A percentile compares a stretch with the other conserved stretches of the same genome.
These are phyloP conservation scores for Trametopsis cervina DNA, from an alignment of 768 basidiomycete genomes.

Conservation along the genomic window DNA sequence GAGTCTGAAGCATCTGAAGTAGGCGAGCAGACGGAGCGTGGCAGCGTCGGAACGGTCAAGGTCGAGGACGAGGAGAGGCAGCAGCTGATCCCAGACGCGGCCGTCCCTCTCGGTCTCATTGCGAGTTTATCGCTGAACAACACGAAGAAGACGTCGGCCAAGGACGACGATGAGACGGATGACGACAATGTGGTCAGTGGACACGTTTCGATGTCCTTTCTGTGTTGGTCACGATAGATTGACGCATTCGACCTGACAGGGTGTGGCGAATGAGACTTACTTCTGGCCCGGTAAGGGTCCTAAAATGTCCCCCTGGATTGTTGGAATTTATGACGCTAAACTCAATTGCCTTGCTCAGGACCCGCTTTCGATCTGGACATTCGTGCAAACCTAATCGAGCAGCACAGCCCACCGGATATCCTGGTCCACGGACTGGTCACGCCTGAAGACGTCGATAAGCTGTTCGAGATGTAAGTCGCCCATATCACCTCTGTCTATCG, in stretches of 20 bases:
- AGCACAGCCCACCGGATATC: slow-evolving; percentile 76
- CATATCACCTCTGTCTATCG: not conserved
- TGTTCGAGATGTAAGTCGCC: slow-evolving; percentile 72
- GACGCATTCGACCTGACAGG: slow-evolving; percentile 35
- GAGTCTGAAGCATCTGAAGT: slow-evolving; percentile 13
- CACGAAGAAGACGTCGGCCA: slow-evolving; percentile 37
- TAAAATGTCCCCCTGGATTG: not conserved
- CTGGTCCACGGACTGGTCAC: slow-evolving; percentile 74
- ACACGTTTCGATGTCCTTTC: not conserved
- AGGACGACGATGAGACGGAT: slow-evolving; percentile 23
- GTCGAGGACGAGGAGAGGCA: slow-evolving; percentile 44
- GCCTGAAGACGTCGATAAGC: slow-evolving; percentile 68
- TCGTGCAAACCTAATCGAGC: slow-evolving; percentile 67
- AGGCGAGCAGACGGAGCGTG: slow-evolving; percentile 18
- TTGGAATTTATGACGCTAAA: not conserved
- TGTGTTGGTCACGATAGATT: not conserved
- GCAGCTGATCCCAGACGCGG: slow-evolving; percentile 55
- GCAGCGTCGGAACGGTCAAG: slow-evolving; percentile 20
- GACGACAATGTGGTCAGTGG: slow-evolving; percentile 56
- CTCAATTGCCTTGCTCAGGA: slow-evolving; percentile 31
- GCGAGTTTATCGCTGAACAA: slow-evolving; percentile 65
- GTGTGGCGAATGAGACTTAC: slow-evolving; percentile 74
- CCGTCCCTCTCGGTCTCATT: slow-evolving; percentile 70
- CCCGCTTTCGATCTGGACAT: slow-evolving; percentile 67
- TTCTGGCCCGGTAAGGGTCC: slow-evolving; percentile 62